Evolutionary conservation across 2,329 filamentous ascomycete species (phyloP).

Genomic region (Sporothrix euskadiensis): DNA sequence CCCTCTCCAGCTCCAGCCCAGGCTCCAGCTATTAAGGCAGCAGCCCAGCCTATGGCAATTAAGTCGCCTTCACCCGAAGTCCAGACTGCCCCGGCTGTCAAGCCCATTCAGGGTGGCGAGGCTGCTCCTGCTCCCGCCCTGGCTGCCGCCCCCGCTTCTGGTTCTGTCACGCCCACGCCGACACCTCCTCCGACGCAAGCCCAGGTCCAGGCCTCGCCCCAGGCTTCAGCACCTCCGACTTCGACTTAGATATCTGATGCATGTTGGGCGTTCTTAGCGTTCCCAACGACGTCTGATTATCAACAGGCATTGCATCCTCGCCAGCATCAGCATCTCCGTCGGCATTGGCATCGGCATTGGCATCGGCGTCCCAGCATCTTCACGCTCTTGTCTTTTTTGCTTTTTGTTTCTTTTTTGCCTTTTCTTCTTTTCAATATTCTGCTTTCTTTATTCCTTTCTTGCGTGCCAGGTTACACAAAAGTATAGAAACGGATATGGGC

Average conservation of each 20-base stretch:
- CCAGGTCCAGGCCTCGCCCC: background rate
- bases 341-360: background rate
- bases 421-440: background rate
- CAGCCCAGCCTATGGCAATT: background rate
- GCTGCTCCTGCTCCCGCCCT: background rate
- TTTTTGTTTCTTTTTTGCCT: background rate
- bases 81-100: background rate
- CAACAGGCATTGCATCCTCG: background rate
- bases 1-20: background rate
- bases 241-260: background rate
- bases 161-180: background rate
- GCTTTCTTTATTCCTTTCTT: constrained; percentile 2
- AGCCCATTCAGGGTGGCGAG: background rate
- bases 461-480: constrained; percentile 9
- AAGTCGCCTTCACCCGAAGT: background rate
- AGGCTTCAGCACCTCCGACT: background rate
- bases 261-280: background rate
- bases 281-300: background rate
- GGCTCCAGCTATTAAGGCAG: background rate
- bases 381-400: background rate
- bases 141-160: background rate
- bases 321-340: background rate
- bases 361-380: background rate
- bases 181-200: background rate
- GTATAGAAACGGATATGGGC: constrained; percentile 11